These are phyloP conservation scores for Nemania sp. DNA, from an alignment of 2,329 filamentous ascomycete species.

Conservation along the genomic window DNA sequence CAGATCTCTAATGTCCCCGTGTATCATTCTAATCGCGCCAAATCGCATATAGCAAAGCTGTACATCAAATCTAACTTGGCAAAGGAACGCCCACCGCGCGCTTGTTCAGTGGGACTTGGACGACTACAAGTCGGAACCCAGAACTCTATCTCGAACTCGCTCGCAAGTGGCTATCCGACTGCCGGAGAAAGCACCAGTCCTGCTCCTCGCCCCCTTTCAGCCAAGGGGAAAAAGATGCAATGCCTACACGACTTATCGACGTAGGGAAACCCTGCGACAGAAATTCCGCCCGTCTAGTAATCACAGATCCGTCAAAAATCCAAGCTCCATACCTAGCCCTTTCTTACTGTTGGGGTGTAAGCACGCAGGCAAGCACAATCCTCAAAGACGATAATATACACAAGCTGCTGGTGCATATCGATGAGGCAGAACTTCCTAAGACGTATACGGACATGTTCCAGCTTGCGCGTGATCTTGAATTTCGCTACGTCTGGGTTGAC, in stretches of 20 bases:
- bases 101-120: conserved; percentile 4
- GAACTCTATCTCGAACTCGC: conserved; percentile 1
- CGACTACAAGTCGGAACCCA: conserved; percentile 11
- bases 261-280: neutral
- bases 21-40: no score
- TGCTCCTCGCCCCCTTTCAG: neutral
- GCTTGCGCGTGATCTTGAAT: conserved; percentile 18
- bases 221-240: neutral
- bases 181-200: conserved; percentile 1
- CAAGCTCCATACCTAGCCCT: conserved; percentile 29
- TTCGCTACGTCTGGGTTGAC: conserved; percentile 35
- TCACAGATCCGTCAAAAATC: neutral
- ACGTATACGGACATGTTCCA: conserved; percentile 24
- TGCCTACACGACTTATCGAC: conserved; percentile 22
- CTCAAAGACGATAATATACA: conserved; percentile 20
- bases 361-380: conserved; percentile 2
- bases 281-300: conserved; percentile 14
- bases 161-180: neutral
- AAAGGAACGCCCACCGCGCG: conserved; percentile 10
- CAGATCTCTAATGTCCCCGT: no score
- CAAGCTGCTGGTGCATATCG: conserved; percentile 15
- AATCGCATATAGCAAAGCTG: no score
- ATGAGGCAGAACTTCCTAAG: conserved; percentile 22
- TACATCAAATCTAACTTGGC: no score
- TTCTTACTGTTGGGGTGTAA: conserved; percentile 32